phyloP scores from a whole-genome alignment of 768 basidiomycete genomes.

The Mycena vulgaris region DNA sequence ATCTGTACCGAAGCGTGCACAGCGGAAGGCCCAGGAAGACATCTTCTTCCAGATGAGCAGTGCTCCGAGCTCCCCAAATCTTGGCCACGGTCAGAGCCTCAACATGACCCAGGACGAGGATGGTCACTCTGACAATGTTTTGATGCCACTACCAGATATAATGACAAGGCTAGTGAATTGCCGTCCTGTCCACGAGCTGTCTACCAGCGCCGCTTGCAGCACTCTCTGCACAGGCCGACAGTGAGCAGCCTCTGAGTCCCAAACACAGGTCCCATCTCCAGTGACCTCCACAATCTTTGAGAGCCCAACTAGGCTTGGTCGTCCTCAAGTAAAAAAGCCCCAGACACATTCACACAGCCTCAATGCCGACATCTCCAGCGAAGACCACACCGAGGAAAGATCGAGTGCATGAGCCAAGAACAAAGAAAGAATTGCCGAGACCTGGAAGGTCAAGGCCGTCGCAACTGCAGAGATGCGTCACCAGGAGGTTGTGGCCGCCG shows the following conservation, averaged over 20 bases:
- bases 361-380: not conserved
- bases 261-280: not conserved
- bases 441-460: not conserved
- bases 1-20: not conserved
- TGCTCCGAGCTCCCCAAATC: constrained; percentile 4
- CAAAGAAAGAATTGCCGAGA: not conserved
- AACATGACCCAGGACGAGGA: not conserved
- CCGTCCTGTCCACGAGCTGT: not conserved
- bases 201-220: not conserved
- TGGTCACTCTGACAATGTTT: not conserved
- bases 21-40: not conserved
- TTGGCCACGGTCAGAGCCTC: not conserved
- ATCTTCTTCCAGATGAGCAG: not conserved
- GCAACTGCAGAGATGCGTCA: not conserved
- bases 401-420: not conserved
- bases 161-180: not conserved
- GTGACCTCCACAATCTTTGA: constrained; percentile 13
- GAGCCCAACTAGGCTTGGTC: not conserved
- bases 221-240: not conserved
- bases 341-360: not conserved
- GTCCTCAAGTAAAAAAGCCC: not conserved
- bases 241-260: constrained; percentile 1
- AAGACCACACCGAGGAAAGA: not conserved
- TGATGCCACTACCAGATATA: not conserved
- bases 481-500: not conserved